These are phyloP conservation scores for Pachyrhizus erosus DNA, from an alignment of 306 rosid genomes.

Conservation along the genomic window DNA sequence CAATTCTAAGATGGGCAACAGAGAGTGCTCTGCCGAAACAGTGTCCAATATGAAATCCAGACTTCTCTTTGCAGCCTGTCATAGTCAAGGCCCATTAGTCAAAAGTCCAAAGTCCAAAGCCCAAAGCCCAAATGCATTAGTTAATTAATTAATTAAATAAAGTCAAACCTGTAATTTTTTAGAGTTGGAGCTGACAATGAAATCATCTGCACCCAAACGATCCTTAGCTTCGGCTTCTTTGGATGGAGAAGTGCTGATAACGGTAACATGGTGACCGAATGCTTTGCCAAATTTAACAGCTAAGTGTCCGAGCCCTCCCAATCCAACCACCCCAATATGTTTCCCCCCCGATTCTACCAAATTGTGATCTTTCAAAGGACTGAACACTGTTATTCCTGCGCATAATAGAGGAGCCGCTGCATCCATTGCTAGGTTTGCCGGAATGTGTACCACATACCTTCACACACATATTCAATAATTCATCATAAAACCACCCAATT, in stretches of 20 bases:
- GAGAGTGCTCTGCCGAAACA: constrained; percentile 62
- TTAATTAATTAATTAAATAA: no score
- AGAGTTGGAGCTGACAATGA: constrained; percentile 62
- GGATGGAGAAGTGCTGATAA: constrained; percentile 74
- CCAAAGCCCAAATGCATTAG: no score
- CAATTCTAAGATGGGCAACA: constrained; percentile 60
- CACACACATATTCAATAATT: no score
- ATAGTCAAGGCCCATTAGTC: no score
- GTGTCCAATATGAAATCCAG: constrained; percentile 73
- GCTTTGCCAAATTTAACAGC: constrained; percentile 84
- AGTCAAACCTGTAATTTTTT: constrained; percentile 59
- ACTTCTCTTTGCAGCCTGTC: constrained; percentile 48
- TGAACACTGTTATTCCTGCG: constrained; percentile 77
- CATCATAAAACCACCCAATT: no score
- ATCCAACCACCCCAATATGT: constrained; percentile 70
- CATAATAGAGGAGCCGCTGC: constrained; percentile 75
- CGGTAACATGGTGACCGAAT: constrained; percentile 81
- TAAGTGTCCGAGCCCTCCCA: constrained; percentile 80
- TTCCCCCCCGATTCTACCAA: constrained; percentile 51
- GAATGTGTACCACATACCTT: constrained; percentile 76
- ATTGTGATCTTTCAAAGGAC: constrained; percentile 64
- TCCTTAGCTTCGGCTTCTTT: constrained; percentile 68
- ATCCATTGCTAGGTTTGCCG: constrained; percentile 65
- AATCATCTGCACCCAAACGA: constrained; percentile 70
- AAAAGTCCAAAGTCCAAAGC: no score